Evolutionary conservation across 2,329 filamentous ascomycete species (phyloP).

Genomic region (Hymenoscyphus salicellus): DNA sequence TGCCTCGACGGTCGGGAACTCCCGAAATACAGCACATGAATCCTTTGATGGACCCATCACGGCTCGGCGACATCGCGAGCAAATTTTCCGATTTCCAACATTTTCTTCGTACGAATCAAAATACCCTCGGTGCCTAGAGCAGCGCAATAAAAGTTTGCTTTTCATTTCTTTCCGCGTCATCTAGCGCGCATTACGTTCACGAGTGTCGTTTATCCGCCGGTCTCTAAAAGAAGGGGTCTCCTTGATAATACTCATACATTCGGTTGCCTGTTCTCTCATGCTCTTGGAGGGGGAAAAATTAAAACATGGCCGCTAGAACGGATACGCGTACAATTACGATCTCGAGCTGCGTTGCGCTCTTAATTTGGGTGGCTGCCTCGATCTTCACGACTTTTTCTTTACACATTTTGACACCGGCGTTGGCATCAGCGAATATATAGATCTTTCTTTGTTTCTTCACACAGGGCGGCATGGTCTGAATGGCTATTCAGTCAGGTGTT

Average conservation of each 20-base stretch:
- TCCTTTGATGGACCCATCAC: background rate
- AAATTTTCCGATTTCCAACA: slow-evolving; percentile 10
- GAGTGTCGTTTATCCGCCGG: slow-evolving; percentile 26
- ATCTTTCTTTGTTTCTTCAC: slow-evolving; percentile 36
- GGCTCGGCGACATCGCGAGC: slow-evolving; percentile 7
- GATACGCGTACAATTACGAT: slow-evolving; percentile 30
- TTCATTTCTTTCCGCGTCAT: slow-evolving; percentile 27
- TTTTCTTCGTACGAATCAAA: slow-evolving; percentile 9
- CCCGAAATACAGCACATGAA: slow-evolving; percentile 2
- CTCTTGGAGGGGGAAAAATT: background rate
- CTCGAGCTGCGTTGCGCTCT: slow-evolving; percentile 37
- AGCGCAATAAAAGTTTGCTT: slow-evolving; percentile 35
- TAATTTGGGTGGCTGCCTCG: slow-evolving; percentile 35
- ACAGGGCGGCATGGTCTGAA: slow-evolving; percentile 37
- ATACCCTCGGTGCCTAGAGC: slow-evolving; percentile 29
- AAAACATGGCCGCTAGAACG: slow-evolving; percentile 16
- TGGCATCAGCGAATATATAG: slow-evolving; percentile 34
- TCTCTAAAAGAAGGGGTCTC: slow-evolving; percentile 25
- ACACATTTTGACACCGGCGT: slow-evolving; percentile 29
- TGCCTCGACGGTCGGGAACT: slow-evolving; percentile 1
- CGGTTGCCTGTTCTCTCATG: background rate
- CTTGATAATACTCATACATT: slow-evolving; percentile 29
- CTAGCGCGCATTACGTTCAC: slow-evolving; percentile 34
- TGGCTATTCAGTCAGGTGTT: slow-evolving; percentile 39
- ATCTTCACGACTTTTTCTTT: slow-evolving; percentile 37